These are phyloP conservation scores for Phaffia rhodozyma DNA, from an alignment of 1,284 basidiomycete genomes.

Conservation along the genomic window DNA sequence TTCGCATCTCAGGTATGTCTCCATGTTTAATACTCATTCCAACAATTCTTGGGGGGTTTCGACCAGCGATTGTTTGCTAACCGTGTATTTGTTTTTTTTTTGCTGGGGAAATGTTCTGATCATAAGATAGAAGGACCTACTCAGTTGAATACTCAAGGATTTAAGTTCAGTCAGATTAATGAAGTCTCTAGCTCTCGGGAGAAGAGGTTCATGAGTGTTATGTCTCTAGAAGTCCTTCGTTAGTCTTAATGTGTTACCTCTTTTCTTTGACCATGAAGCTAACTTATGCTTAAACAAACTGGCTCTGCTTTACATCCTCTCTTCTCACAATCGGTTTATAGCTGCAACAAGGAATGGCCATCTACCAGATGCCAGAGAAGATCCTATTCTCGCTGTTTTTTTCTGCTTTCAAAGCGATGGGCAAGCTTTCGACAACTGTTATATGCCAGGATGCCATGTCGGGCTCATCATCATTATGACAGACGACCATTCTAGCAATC, in stretches of 20 bases:
- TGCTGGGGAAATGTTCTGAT: background rate
- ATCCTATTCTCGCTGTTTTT: conserved; percentile 60
- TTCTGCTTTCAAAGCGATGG: conserved; percentile 54
- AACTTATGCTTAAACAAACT: background rate
- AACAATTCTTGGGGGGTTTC: background rate
- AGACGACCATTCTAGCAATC: conserved; percentile 20
- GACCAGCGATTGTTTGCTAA: background rate
- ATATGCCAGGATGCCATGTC: conserved; percentile 36
- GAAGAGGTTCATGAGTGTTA: conserved; percentile 62
- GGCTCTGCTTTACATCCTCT: background rate
- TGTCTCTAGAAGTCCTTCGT: conserved; percentile 80
- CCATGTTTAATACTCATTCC: background rate
- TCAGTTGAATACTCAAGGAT: conserved; percentile 55
- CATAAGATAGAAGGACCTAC: conserved; percentile 64
- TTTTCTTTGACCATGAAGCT: background rate
- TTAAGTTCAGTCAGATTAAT: conserved; percentile 46
- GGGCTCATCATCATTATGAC: conserved; percentile 52
- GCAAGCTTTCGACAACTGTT: conserved; percentile 36
- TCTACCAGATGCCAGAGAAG: conserved; percentile 57
- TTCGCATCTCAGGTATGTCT: conserved; percentile 29
- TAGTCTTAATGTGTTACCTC: conserved; percentile 21
- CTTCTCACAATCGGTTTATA: conserved; percentile 26
- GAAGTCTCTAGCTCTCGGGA: conserved; percentile 43
- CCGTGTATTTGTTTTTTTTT: background rate
- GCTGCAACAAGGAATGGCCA: conserved; percentile 52